phyloP scores from a whole-genome alignment of 164 flowering plant genomes.

The Magnolia officinalis region DNA sequence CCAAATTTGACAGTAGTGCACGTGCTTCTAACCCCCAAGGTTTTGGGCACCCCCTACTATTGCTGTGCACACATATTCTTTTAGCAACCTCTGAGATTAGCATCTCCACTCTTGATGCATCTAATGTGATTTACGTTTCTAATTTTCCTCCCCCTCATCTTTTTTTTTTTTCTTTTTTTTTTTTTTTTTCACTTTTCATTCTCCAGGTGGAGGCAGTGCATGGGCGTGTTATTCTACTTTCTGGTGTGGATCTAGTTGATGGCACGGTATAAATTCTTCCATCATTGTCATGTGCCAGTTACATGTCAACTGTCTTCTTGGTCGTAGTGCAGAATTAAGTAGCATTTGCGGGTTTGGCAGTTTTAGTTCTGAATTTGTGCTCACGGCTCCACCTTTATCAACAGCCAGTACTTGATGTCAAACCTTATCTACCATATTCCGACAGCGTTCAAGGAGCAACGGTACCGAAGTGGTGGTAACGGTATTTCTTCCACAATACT shows the following conservation, averaged over 20 bases:
- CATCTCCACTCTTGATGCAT: too few species aligned
- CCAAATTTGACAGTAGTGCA: too few species aligned
- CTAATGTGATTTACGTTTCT: neutral
- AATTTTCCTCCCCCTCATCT: neutral
- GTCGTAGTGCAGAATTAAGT: neutral
- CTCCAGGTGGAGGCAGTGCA: conserved; percentile 73
- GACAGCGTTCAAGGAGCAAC: conserved; percentile 72
- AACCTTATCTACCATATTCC: conserved; percentile 89
- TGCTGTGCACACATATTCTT: too few species aligned
- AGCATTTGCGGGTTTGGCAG: conserved; percentile 8
- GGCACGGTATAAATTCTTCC: conserved; percentile 67
- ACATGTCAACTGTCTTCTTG: neutral
- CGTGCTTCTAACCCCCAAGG: too few species aligned
- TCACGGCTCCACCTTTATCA: conserved; percentile 14
- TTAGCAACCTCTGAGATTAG: too few species aligned
- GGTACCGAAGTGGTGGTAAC: conserved; percentile 72
- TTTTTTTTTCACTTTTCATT: neutral
- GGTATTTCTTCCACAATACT: conserved; percentile 36
- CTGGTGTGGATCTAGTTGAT: conserved; percentile 96
- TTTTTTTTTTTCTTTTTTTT: too few species aligned
- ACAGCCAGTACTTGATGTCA: conserved; percentile 94
- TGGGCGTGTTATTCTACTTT: conserved; percentile 64
- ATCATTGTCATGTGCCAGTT: neutral
- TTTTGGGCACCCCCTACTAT: too few species aligned
- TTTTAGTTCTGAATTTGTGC: conserved; percentile 4